Conservation (phyloP, 1,139 yeast genomes). For the Petasospora fabianii region DNA sequence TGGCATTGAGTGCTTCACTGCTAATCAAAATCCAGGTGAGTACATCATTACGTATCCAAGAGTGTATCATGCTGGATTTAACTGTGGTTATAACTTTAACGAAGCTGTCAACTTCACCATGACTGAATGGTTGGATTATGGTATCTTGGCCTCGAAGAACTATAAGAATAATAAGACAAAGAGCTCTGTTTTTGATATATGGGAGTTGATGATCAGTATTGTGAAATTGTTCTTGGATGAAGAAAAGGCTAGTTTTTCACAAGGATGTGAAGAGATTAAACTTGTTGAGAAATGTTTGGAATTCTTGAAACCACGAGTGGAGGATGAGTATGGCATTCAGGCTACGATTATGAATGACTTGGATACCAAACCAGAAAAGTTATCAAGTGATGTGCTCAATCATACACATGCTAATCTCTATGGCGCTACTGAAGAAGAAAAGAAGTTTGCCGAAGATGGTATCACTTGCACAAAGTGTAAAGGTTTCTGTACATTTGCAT, state of each 20-base stretch:
- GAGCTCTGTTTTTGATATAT: slow-evolving; percentile 36
- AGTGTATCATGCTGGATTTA: slow-evolving; percentile 80
- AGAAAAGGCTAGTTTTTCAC: background rate
- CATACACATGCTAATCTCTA: background rate
- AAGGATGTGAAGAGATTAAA: slow-evolving; percentile 4
- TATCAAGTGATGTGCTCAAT: background rate
- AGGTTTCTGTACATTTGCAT: slow-evolving; percentile 34
- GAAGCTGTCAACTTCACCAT: slow-evolving; percentile 80
- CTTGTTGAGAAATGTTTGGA: slow-evolving; percentile 17
- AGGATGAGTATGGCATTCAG: slow-evolving; percentile 19
- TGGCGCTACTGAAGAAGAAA: slow-evolving; percentile 9
- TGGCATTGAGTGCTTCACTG: slow-evolving; percentile 61
- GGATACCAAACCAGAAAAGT: slow-evolving; percentile 15
- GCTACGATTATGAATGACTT: slow-evolving; percentile 13
- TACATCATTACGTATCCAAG: slow-evolving; percentile 71
- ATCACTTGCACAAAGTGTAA: slow-evolving; percentile 33
- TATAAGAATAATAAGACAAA: slow-evolving; percentile 38
- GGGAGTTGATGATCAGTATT: slow-evolving; percentile 31
- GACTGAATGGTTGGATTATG: slow-evolving; percentile 64
- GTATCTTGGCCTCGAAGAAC: slow-evolving; percentile 53
- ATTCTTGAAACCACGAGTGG: slow-evolving; percentile 15
- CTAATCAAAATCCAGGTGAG: slow-evolving; percentile 80
- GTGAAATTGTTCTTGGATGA: slow-evolving; percentile 7
- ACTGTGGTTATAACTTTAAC: slow-evolving; percentile 71
- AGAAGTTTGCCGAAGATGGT: slow-evolving; percentile 26